These are phyloP conservation scores for Colletotrichum sansevieriae DNA, from an alignment of 2,329 filamentous ascomycete genomes.

Conservation along the genomic window DNA sequence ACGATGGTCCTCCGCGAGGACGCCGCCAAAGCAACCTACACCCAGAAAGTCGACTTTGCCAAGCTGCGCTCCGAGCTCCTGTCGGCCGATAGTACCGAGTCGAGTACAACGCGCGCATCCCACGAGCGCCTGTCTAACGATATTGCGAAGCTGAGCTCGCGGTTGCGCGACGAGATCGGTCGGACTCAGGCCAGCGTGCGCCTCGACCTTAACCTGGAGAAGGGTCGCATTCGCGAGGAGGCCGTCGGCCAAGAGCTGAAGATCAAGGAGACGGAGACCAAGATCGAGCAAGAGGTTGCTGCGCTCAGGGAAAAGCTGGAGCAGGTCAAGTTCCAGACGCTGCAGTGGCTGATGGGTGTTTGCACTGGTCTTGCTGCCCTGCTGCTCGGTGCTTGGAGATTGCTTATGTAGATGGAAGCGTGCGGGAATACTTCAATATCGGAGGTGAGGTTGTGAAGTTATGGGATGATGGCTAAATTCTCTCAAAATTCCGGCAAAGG, in stretches of 20 bases:
- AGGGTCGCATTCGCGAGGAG: slow-evolving; percentile 95
- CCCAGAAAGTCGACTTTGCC: slow-evolving; percentile 96
- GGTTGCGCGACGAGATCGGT: slow-evolving; percentile 92
- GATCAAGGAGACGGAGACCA: slow-evolving; percentile 98
- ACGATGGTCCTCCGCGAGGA: slow-evolving; percentile 99
- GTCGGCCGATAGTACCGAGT: slow-evolving; percentile 91
- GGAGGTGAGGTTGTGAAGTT: background rate
- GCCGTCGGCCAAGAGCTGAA: slow-evolving; percentile 96
- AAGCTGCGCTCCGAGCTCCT: slow-evolving; percentile 96
- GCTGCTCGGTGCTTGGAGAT: slow-evolving; percentile 76
- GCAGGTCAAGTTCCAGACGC: slow-evolving; percentile 96
- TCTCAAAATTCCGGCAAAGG: too few relatives aligned
- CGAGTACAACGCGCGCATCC: slow-evolving; percentile 85
- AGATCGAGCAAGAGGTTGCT: slow-evolving; percentile 98
- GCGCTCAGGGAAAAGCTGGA: slow-evolving; percentile 91
- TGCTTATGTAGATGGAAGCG: slow-evolving; percentile 69
- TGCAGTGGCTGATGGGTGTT: slow-evolving; percentile 98
- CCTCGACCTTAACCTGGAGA: slow-evolving; percentile 94
- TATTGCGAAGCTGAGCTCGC: slow-evolving; percentile 90
- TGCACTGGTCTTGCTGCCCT: slow-evolving; percentile 76
- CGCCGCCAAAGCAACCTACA: slow-evolving; percentile 82
- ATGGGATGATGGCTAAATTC: too few relatives aligned
- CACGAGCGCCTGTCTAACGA: slow-evolving; percentile 96
- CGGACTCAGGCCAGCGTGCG: slow-evolving; percentile 93
- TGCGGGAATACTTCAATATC: too few relatives aligned